Percentiles rank a stretch among this genome's conserved stretches.
Evolutionary conservation across 2,329 filamentous ascomycete genomes (phyloP).

Genomic region (Diplodia mutila): DNA sequence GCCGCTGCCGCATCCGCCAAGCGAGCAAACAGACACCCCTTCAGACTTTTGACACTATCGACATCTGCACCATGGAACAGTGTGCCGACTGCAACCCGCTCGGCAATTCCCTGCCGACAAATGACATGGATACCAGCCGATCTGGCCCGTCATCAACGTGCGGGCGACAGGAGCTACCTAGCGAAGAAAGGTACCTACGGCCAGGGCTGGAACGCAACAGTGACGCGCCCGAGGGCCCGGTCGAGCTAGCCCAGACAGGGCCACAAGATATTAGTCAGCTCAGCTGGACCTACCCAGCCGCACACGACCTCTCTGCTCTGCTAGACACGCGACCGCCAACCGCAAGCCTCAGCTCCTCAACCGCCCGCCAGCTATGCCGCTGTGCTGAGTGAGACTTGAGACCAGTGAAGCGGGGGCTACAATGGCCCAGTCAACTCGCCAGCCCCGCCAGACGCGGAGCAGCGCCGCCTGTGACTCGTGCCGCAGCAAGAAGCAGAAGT

Average conservation of each 20-base stretch:
- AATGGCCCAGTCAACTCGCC: constrained; percentile 23
- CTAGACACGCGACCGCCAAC: not conserved
- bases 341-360: not conserved
- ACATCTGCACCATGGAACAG: not conserved
- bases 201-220: not conserved
- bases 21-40: not conserved
- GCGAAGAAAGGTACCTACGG: not conserved
- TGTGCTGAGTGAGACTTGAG: not conserved
- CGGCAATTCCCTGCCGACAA: not conserved
- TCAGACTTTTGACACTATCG: too few relatives aligned
- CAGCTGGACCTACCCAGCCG: not conserved
- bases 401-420: not conserved
- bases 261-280: constrained; percentile 4
- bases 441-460: constrained; percentile 23
- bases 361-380: not conserved
- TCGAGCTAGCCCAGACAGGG: not conserved
- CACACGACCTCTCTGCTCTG: not conserved
- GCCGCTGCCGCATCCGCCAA: not conserved
- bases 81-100: not conserved
- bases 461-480: constrained; percentile 25
- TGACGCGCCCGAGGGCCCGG: not conserved
- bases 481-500: constrained; percentile 26
- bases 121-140: not conserved
- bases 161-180: not conserved
- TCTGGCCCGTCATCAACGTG: not conserved